phyloP scores from a whole-genome alignment of 331 rosid species.

The Malus hybrid region DNA sequence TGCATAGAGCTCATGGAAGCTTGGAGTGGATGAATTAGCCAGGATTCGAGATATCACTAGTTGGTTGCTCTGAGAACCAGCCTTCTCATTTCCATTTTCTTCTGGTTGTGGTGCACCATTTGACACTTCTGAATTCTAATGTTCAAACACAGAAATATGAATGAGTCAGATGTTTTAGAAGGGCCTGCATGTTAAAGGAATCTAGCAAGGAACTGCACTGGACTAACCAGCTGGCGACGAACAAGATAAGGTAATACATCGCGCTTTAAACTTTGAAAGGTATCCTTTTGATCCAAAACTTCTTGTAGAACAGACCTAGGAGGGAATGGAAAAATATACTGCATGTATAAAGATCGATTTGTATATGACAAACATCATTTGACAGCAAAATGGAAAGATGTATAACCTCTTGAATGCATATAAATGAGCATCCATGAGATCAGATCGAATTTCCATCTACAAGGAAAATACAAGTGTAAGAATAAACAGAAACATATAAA shows the following conservation, averaged over 20 bases:
- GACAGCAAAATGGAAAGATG: not conserved
- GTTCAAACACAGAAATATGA: conserved; percentile 27
- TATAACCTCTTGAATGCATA: conserved; percentile 88
- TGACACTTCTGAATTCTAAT: conserved; percentile 68
- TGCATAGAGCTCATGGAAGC: conserved; percentile 56
- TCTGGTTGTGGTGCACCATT: conserved; percentile 63
- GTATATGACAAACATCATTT: not conserved
- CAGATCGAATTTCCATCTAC: conserved; percentile 91
- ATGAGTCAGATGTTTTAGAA: conserved; percentile 21
- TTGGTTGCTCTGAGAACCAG: conserved; percentile 54
- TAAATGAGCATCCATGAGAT: conserved; percentile 97
- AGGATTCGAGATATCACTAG: conserved; percentile 56
- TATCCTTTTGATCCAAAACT: conserved; percentile 63
- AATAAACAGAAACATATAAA: not conserved
- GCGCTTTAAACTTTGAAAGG: conserved; percentile 70
- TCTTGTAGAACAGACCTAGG: conserved; percentile 81
- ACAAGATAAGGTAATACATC: conserved; percentile 96
- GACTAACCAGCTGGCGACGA: conserved; percentile 91
- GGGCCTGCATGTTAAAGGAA: conserved; percentile 6
- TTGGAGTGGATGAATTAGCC: conserved; percentile 67
- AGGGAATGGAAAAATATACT: conserved; percentile 9
- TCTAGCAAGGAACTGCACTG: conserved; percentile 17
- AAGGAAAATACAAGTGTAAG: not conserved
- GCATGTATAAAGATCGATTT: not conserved
- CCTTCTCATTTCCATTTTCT: conserved; percentile 70